These are phyloP conservation scores for Mucor saturninus DNA, from an alignment of 371 early-diverging fungal species.

Conservation along the genomic window DNA sequence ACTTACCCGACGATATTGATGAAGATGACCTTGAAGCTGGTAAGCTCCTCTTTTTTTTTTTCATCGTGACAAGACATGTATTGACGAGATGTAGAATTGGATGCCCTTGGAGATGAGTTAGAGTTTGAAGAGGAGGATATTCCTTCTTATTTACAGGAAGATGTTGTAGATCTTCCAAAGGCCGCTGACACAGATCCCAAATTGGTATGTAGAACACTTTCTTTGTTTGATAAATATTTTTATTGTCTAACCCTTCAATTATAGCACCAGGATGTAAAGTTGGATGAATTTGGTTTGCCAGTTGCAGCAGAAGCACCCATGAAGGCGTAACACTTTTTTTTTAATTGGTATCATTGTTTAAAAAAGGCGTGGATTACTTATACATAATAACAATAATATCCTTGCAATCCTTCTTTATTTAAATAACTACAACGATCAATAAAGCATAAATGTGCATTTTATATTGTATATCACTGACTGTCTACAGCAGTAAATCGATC, in stretches of 20 bases:
- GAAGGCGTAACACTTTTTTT: conserved; percentile 40
- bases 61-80: too few species aligned
- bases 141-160: conserved; percentile 70
- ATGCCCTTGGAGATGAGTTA: conserved; percentile 92
- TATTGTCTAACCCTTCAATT: neutral
- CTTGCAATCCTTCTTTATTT: too few species aligned
- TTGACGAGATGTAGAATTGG: conserved; percentile 70
- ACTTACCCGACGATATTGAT: conserved; percentile 92
- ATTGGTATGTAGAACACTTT: conserved; percentile 33
- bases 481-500: too few species aligned
- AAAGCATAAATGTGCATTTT: too few species aligned
- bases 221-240: neutral
- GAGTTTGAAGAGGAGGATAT: conserved; percentile 79
- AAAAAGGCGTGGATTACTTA: too few species aligned
- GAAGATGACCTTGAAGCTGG: conserved; percentile 97
- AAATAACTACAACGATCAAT: too few species aligned
- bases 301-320: conserved; percentile 51
- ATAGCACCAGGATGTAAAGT: conserved; percentile 38
- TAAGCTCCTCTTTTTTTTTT: conserved; percentile 20
- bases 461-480: too few species aligned
- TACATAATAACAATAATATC: too few species aligned
- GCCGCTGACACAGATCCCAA: conserved; percentile 57
- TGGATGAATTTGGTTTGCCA: conserved; percentile 67
- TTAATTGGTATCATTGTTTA: neutral
- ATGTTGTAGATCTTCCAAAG: conserved; percentile 51